phyloP scores from a whole-genome alignment of 2,329 filamentous ascomycete genomes.

The Zasmidium cellare region DNA sequence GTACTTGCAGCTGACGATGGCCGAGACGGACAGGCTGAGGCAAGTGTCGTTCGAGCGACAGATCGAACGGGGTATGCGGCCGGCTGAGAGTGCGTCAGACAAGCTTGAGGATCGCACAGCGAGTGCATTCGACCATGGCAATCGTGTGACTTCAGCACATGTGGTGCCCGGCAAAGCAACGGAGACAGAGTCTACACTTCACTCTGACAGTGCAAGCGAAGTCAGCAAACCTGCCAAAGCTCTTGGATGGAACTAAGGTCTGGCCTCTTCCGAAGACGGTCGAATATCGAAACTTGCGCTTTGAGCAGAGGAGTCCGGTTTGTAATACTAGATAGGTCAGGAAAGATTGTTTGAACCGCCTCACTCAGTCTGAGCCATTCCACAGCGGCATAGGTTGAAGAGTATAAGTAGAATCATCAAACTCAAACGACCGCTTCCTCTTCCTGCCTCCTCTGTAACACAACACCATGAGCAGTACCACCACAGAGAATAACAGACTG shows the following conservation, averaged over 20 bases:
- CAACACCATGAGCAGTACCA: constrained; percentile 6
- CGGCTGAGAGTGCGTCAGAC: constrained; percentile 50
- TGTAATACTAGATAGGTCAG: no score
- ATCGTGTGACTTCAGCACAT: no score
- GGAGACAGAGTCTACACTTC: not conserved
- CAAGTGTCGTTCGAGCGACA: constrained; percentile 59
- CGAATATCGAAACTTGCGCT: no score
- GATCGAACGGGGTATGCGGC: constrained; percentile 53
- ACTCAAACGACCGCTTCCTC: not conserved
- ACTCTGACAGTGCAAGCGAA: constrained; percentile 4
- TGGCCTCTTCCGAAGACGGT: no score
- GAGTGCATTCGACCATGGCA: no score
- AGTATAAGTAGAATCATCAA: not conserved
- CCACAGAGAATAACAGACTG: constrained; percentile 42
- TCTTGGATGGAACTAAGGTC: constrained; percentile 8
- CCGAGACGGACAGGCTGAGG: constrained; percentile 55
- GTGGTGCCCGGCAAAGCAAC: no score
- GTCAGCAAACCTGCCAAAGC: constrained; percentile 7
- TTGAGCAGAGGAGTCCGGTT: no score
- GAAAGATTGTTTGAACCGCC: no score
- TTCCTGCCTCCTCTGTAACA: not conserved
- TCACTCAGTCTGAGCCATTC: no score
- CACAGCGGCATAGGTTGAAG: not conserved
- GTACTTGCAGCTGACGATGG: constrained; percentile 55
- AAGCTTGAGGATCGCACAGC: constrained; percentile 30